Conservation (phyloP, 2,329 filamentous ascomycete species). For the Cladosporium halotolerans region DNA sequence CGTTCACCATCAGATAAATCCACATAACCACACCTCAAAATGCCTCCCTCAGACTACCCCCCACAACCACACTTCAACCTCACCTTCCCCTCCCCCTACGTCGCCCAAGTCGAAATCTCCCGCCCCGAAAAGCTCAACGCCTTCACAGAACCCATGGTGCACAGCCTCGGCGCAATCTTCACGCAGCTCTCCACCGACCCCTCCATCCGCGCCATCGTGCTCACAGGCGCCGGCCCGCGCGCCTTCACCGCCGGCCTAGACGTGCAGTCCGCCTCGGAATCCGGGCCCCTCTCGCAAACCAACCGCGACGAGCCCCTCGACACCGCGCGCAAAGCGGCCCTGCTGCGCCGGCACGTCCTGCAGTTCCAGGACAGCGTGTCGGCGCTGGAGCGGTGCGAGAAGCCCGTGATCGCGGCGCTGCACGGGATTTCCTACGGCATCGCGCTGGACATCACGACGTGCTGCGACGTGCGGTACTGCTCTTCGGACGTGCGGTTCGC, state of each 20-base stretch:
- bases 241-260: conserved; percentile 86
- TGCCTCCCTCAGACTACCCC: conserved; percentile 22
- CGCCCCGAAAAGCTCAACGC: conserved; percentile 81
- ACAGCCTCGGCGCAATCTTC: conserved; percentile 70
- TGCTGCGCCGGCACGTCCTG: conserved; percentile 60
- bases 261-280: conserved; percentile 41
- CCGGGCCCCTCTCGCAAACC: conserved; percentile 6
- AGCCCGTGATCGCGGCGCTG: conserved; percentile 76
- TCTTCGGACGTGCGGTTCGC: conserved; percentile 52
- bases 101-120: conserved; percentile 91
- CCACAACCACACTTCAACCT: conserved; percentile 65
- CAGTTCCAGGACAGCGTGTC: conserved; percentile 77
- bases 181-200: conserved; percentile 63
- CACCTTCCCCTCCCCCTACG: conserved; percentile 62
- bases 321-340: conserved; percentile 24
- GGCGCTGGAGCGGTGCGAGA: conserved; percentile 78
- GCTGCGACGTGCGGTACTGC: conserved; percentile 65
- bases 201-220: conserved; percentile 67
- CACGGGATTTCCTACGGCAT: conserved; percentile 74
- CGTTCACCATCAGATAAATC: background rate
- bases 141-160: conserved; percentile 80
- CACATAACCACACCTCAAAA: background rate
- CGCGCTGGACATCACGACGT: conserved; percentile 62
- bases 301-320: conserved; percentile 13
- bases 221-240: conserved; percentile 73